Evolutionary conservation across 805 yeast species (phyloP).

Genomic region (Sungouiozyma ichnusensis): DNA sequence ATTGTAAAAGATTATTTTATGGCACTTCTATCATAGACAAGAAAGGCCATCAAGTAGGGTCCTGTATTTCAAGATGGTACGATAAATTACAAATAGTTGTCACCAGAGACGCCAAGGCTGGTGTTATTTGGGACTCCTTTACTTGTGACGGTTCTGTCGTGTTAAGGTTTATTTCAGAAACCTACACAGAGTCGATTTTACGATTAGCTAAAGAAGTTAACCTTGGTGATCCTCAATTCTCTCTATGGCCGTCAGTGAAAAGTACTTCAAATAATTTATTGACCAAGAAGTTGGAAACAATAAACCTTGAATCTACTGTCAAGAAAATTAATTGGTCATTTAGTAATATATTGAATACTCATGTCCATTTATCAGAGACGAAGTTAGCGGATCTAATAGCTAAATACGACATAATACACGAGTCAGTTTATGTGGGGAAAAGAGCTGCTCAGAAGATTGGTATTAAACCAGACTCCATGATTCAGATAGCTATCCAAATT

Average conservation of each 20-base stretch:
- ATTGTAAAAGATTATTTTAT: slow-evolving; percentile 59
- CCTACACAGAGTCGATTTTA: slow-evolving; percentile 79
- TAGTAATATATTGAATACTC: slow-evolving; percentile 30
- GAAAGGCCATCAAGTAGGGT: slow-evolving; percentile 75
- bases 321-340: slow-evolving; percentile 30
- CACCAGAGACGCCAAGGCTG: slow-evolving; percentile 78
- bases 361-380: slow-evolving; percentile 76
- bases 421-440: slow-evolving; percentile 68
- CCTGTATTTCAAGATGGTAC: slow-evolving; percentile 90
- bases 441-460: slow-evolving; percentile 69
- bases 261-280: slow-evolving; percentile 7
- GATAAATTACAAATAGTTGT: slow-evolving; percentile 80
- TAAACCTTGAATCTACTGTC: slow-evolving; percentile 9
- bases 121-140: slow-evolving; percentile 82
- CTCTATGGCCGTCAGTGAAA: slow-evolving; percentile 28
- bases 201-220: slow-evolving; percentile 75
- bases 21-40: slow-evolving; percentile 68
- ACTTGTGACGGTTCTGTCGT: slow-evolving; percentile 93
- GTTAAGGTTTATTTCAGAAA: slow-evolving; percentile 76
- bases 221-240: slow-evolving; percentile 35
- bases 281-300: slow-evolving; percentile 7
- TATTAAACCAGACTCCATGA: slow-evolving; percentile 78
- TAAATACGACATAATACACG: slow-evolving; percentile 68
- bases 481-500: slow-evolving; percentile 82
- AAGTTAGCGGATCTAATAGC: slow-evolving; percentile 74